Base-by-base conservation (phyloP, 2,329 filamentous ascomycete genomes). In the Pestalotiopsis sp. region DNA sequence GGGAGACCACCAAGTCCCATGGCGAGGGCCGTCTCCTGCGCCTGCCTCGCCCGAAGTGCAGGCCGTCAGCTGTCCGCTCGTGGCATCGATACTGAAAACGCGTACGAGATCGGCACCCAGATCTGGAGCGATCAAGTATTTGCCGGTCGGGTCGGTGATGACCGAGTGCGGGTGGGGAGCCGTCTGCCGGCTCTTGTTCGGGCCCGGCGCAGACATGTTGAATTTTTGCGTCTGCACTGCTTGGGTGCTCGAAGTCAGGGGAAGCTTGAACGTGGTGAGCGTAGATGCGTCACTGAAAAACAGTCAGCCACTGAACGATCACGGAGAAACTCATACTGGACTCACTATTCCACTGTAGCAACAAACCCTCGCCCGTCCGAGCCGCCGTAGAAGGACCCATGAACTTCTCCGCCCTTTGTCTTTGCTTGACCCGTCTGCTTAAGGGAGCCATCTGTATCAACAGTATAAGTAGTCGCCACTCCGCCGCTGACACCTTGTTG, bases 101-200 rank as follows among this genome's bases (percentile, higher is more conserved):
- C 86, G 86, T 66, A 89, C 79, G 23, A 86, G 74, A 72, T 89
- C 87, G 4, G 86, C 84, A 40, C 87, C 87, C 2, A 89, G 81
- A 71, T 89, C 87, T 1, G 86, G 82, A 6, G 82, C 80, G 0
- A 89, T 75, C 25, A 89, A 72, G 73, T 82, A 88, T 52, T 80
- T 76, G 14, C 84, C 84, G 0, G 84, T 84, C 0, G 83, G 85
- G 70, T 86, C 86, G 13, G 80, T 77, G 72, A 86, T 81, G 5
- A 82, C 82, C n/a, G 85, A 82, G 76, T 89, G 87, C 5, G 86
- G 87, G 72, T 89, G 87, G 5, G 87, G 81, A 5, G 81, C 83
- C 68, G 88, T 83, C 75, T 90, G 87, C 17, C 87, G 83, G 17
- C n/a, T 23, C 4, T 83, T 77, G 63, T 81, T 78, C 9, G 85